Conservation (phyloP, 768 basidiomycete genomes). For the Candolleomyces aberdarensis region DNA sequence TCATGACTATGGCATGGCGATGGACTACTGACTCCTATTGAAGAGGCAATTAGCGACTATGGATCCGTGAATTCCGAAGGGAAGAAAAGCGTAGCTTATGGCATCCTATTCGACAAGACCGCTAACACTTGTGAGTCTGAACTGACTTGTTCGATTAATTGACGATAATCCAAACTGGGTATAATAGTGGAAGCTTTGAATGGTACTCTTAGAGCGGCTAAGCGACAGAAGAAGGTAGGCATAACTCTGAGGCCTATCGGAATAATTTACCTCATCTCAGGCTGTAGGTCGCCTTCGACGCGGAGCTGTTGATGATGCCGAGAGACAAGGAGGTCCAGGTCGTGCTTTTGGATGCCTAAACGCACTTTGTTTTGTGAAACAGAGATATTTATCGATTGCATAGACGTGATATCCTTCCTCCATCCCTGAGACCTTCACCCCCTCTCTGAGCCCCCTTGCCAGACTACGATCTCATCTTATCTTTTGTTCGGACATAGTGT, state of each 20-base stretch:
- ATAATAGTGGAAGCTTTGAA: slow-evolving; percentile 45
- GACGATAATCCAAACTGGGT: too few species aligned
- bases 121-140: slow-evolving; percentile 37
- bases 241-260: neutral
- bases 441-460: neutral
- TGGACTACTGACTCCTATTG: neutral
- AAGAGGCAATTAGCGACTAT: slow-evolving; percentile 43
- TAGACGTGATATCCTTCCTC: neutral
- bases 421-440: neutral
- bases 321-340: slow-evolving; percentile 47
- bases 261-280: neutral
- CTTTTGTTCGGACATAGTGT: neutral
- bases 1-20: neutral
- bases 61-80: slow-evolving; percentile 39
- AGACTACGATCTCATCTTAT: neutral
- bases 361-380: neutral
- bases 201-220: slow-evolving; percentile 44
- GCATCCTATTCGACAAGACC: slow-evolving; percentile 45
- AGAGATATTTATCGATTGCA: neutral
- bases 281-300: slow-evolving; percentile 39
- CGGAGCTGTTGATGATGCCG: slow-evolving; percentile 49
- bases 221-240: slow-evolving; percentile 43
- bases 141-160: neutral
- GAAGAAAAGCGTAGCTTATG: slow-evolving; percentile 35
- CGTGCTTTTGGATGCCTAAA: slow-evolving; percentile 24